phyloP scores from a whole-genome alignment of 352 stramenopile species.

The Elongisporangium anandrum region DNA sequence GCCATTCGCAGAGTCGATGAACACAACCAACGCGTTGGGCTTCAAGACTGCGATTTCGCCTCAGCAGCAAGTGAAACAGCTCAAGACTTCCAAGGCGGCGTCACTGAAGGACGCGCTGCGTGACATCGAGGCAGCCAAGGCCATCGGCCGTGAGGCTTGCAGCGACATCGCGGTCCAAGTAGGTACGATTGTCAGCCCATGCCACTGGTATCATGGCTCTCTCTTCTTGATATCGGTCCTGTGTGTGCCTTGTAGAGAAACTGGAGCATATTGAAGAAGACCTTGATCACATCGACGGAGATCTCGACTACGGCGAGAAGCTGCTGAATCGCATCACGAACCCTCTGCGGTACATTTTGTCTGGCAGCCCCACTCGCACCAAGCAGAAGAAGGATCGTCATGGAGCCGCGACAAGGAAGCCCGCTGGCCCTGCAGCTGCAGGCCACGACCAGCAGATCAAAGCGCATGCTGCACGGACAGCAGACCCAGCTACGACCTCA shows the following conservation, averaged over 20 bases:
- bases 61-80: conserved; percentile 66
- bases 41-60: conserved; percentile 22
- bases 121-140: conserved; percentile 68
- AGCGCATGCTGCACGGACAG: background rate
- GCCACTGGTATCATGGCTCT: too few relatives aligned
- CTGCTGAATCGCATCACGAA: conserved; percentile 64
- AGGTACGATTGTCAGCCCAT: conserved; percentile 13
- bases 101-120: conserved; percentile 68
- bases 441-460: background rate
- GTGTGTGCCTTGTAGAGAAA: conserved; percentile 34
- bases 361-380: conserved; percentile 27
- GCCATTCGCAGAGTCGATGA: background rate
- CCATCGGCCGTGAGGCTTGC: conserved; percentile 60
- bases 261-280: conserved; percentile 66
- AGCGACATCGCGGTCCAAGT: conserved; percentile 70
- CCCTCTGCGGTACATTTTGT: conserved; percentile 68
- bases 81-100: conserved; percentile 52
- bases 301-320: conserved; percentile 76
- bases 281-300: conserved; percentile 44
- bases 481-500: background rate
- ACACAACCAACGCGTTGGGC: background rate
- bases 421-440: background rate
- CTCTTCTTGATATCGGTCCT: background rate
- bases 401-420: background rate
- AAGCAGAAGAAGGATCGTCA: conserved; percentile 7